Conservation (phyloP, 2,329 filamentous ascomycete genomes). For the Fusarium nisikadoi region DNA sequence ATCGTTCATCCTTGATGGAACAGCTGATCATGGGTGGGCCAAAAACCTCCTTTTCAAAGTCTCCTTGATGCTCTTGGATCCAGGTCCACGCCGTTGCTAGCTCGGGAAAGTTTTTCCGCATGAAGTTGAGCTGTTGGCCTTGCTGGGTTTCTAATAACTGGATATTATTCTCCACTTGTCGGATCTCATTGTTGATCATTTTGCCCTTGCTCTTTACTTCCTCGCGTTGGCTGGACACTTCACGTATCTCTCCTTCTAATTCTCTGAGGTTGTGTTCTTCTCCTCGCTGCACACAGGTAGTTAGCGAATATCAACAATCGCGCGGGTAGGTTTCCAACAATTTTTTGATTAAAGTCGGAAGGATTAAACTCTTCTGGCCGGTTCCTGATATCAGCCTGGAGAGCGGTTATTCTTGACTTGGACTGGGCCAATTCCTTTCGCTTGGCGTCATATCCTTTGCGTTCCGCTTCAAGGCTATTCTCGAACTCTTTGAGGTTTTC, state of each 20-base stretch:
- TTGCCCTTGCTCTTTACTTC: slow-evolving; percentile 57
- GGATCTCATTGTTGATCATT: slow-evolving; percentile 53
- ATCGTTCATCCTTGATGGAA: slow-evolving; percentile 77
- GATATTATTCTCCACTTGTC: slow-evolving; percentile 60
- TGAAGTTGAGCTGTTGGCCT: slow-evolving; percentile 76
- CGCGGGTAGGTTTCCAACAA: slow-evolving; percentile 62
- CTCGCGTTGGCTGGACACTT: slow-evolving; percentile 52
- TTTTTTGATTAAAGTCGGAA: slow-evolving; percentile 75
- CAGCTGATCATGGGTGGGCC: slow-evolving; percentile 85
- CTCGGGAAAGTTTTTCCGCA: slow-evolving; percentile 71
- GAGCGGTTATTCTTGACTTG: slow-evolving; percentile 67
- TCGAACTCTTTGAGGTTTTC: slow-evolving; percentile 58
- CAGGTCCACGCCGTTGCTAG: slow-evolving; percentile 80
- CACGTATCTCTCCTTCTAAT: slow-evolving; percentile 56
- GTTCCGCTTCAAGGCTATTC: slow-evolving; percentile 61
- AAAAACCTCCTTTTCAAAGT: slow-evolving; percentile 81
- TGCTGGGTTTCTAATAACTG: slow-evolving; percentile 75
- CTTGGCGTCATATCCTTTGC: slow-evolving; percentile 59
- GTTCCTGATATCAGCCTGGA: slow-evolving; percentile 72
- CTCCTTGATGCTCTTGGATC: slow-evolving; percentile 75
- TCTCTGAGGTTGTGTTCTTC: slow-evolving; percentile 68
- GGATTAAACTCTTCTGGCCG: slow-evolving; percentile 75
- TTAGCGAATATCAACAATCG: slow-evolving; percentile 29
- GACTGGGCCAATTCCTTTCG: slow-evolving; percentile 62
- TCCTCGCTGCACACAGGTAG: slow-evolving; percentile 60